A percentile compares a stretch with the other conserved stretches of the same genome.
Conservation (phyloP, 2,329 filamentous ascomycete species). For the Lojkania enalia region DNA sequence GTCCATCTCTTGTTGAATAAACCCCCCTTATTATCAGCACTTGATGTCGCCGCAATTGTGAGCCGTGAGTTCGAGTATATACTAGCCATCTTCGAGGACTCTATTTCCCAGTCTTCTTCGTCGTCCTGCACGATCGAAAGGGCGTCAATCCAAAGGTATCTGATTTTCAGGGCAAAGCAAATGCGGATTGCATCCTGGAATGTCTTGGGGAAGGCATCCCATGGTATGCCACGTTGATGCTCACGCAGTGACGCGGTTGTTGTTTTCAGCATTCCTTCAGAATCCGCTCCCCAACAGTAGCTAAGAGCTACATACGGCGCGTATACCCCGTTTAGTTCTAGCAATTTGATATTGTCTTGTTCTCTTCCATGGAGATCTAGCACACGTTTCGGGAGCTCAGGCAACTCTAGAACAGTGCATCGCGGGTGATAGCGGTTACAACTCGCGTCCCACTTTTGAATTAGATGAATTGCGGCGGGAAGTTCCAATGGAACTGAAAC, state of each 20-base stretch:
- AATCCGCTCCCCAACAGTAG: conserved; percentile 4
- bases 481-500: too few relatives aligned
- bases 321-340: neutral
- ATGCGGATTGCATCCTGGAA: conserved; percentile 12
- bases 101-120: conserved; percentile 3
- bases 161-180: conserved; percentile 2
- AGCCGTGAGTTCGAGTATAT: conserved; percentile 5
- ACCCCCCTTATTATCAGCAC: neutral
- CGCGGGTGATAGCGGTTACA: too few relatives aligned
- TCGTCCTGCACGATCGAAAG: conserved; percentile 19
- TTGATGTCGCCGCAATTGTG: conserved; percentile 4
- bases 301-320: conserved; percentile 3
- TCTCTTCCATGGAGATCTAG: too few relatives aligned
- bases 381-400: too few relatives aligned
- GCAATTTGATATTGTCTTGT: too few relatives aligned
- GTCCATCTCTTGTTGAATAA: conserved; percentile 4
- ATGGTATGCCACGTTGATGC: neutral
- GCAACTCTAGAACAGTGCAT: too few relatives aligned
- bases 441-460: too few relatives aligned
- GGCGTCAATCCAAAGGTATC: conserved; percentile 20
- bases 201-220: conserved; percentile 6
- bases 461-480: too few relatives aligned
- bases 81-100: conserved; percentile 3
- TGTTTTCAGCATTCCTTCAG: neutral
- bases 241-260: neutral